A percentile compares a stretch with the other conserved stretches of the same genome.
These are phyloP conservation scores for Camellia granthamiana DNA, from an alignment of 148 eudicot genomes.

Conservation along the genomic window DNA sequence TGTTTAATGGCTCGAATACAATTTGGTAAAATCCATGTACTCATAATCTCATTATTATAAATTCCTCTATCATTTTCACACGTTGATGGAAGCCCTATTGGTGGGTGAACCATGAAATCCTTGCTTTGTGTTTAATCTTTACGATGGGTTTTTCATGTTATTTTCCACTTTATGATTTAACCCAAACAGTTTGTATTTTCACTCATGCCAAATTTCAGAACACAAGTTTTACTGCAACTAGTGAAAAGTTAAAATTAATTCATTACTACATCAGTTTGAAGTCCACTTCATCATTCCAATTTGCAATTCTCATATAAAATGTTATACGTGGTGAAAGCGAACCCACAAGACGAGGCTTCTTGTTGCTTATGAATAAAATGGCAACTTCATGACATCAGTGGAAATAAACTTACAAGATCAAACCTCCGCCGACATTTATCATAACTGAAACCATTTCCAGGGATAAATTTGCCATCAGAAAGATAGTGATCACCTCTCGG, in stretches of 20 bases:
- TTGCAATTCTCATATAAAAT: not conserved
- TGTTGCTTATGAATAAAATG: not conserved
- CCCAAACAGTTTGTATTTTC: not conserved
- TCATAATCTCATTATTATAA: too few relatives aligned
- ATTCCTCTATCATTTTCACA: too few relatives aligned
- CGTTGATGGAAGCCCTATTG: not conserved
- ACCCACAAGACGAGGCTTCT: not conserved
- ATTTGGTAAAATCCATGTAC: not conserved
- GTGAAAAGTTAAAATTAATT: not conserved
- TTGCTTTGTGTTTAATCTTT: not conserved
- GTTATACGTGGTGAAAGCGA: not conserved
- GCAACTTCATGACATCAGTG: not conserved
- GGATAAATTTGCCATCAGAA: slow-evolving; percentile 68
- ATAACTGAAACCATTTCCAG: slow-evolving; percentile 76
- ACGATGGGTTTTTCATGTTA: not conserved
- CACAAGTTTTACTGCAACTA: too few relatives aligned
- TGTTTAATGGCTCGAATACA: not conserved
- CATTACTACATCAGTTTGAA: not conserved
- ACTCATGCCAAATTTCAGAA: not conserved
- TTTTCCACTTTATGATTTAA: not conserved
- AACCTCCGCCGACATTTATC: slow-evolving; percentile 97
- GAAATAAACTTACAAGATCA: slow-evolving; percentile 65
- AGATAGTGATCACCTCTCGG: slow-evolving; percentile 80
- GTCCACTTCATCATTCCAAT: slow-evolving; percentile 1
- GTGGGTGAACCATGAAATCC: not conserved